Conservation (phyloP, 345 rosid species). For the Boechera stricta region DNA sequence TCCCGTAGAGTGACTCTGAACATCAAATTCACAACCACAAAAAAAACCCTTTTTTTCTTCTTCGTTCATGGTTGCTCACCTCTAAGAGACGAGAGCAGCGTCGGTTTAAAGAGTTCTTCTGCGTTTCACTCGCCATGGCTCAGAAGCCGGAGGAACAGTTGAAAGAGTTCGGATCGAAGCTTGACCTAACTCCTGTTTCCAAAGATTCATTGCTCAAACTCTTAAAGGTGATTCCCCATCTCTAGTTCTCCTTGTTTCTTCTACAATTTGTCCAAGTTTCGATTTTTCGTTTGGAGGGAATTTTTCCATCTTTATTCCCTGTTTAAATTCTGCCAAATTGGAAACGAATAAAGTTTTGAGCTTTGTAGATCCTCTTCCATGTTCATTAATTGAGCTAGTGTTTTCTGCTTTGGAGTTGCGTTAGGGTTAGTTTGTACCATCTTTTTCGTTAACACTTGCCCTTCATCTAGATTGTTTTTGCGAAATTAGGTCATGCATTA, state of each 20-base stretch:
- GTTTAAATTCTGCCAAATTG: constrained; percentile 24
- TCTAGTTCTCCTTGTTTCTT: constrained; percentile 28
- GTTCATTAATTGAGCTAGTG: constrained; percentile 15
- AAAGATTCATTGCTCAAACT: constrained; percentile 84
- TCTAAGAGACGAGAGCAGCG: constrained; percentile 23
- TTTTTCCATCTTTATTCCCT: constrained; percentile 28
- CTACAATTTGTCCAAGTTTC: constrained; percentile 27
- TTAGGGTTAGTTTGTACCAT: constrained; percentile 41
- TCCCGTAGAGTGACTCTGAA: constrained; percentile 37
- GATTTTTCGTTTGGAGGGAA: constrained; percentile 33
- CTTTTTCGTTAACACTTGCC: not conserved
- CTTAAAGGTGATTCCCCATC: constrained; percentile 57
- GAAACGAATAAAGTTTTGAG: constrained; percentile 9
- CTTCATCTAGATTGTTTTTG: constrained; percentile 11
- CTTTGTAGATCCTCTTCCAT: constrained; percentile 19
- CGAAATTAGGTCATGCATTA: constrained; percentile 34
- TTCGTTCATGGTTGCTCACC: constrained; percentile 29
- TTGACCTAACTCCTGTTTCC: constrained; percentile 67
- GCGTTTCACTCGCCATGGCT: constrained; percentile 54
- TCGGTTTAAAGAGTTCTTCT: constrained; percentile 22
- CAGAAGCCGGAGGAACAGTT: constrained; percentile 70
- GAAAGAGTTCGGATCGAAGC: constrained; percentile 89
- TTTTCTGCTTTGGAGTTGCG: constrained; percentile 23
- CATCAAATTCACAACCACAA: constrained; percentile 13
- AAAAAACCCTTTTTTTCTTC: constrained; percentile 13